Evolutionary conservation across 202 grass and related monocot genomes (phyloP).

Genomic region (Brachypodium distachyon): DNA sequence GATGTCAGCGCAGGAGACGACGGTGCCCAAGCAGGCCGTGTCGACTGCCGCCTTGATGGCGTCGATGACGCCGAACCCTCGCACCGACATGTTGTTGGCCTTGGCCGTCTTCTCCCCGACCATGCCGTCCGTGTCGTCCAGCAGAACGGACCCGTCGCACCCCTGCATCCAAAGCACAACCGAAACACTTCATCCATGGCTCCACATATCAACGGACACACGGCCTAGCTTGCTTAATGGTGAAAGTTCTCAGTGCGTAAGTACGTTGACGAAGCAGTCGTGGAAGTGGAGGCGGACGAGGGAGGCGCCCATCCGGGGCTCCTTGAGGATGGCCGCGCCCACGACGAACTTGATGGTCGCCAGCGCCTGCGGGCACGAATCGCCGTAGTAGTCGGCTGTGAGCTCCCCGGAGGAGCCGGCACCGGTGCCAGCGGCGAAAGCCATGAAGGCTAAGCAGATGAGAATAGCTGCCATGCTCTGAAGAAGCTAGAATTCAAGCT

Average conservation of each 20-base stretch:
- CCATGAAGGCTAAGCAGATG: background rate
- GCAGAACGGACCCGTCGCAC: constrained; percentile 72
- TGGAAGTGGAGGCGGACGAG: constrained; percentile 87
- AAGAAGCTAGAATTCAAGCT: background rate
- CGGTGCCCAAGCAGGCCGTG: constrained; percentile 40
- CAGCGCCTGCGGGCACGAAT: constrained; percentile 65
- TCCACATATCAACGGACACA: too few relatives aligned
- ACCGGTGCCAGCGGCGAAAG: background rate
- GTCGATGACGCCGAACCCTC: constrained; percentile 71
- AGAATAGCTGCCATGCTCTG: background rate
- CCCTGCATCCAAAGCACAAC: too few relatives aligned
- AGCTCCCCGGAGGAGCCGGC: constrained; percentile 16
- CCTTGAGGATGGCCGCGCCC: constrained; percentile 38
- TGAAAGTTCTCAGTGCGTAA: too few relatives aligned
- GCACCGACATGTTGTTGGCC: constrained; percentile 58
- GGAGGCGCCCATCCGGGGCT: constrained; percentile 65
- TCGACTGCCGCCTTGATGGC: constrained; percentile 51
- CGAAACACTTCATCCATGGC: background rate
- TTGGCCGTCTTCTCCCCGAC: constrained; percentile 67
- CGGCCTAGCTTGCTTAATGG: too few relatives aligned
- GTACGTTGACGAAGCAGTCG: constrained; percentile 87
- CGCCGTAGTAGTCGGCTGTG: constrained; percentile 52
- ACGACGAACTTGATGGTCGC: constrained; percentile 48
- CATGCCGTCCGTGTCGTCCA: constrained; percentile 67
- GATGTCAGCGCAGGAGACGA: constrained; percentile 83